Percentiles rank a stretch among this genome's conserved stretches.
These are phyloP conservation scores for Tuber umbilicatum DNA, from an alignment of 495 filamentous ascomycete species.

Conservation along the genomic window DNA sequence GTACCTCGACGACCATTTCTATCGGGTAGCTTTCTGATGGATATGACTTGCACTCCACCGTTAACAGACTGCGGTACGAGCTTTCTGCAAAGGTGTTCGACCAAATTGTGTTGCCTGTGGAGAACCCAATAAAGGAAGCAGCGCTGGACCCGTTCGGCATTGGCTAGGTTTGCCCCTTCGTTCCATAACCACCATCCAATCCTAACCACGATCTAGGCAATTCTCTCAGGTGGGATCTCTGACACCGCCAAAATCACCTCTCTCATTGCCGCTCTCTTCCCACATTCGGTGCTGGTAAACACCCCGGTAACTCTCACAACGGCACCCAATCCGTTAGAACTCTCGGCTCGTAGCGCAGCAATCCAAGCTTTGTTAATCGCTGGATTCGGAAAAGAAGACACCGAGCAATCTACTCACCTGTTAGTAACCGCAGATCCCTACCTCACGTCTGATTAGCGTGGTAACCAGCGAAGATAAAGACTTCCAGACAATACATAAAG, in stretches of 20 bases:
- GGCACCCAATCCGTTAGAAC: constrained; percentile 88
- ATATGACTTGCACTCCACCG: no score
- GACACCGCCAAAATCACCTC: constrained; percentile 88
- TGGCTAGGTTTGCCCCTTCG: constrained; percentile 55
- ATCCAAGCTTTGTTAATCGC: constrained; percentile 89
- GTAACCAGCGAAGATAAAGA: constrained; percentile 58
- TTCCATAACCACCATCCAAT: not conserved
- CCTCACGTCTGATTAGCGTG: constrained; percentile 83
- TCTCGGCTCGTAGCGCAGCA: constrained; percentile 81
- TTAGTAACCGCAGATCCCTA: constrained; percentile 93
- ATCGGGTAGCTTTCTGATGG: no score
- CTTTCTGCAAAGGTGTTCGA: no score
- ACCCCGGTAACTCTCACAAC: constrained; percentile 68
- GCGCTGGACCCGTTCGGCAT: constrained; percentile 86
- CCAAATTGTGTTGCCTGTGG: constrained; percentile 70
- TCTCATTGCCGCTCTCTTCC: constrained; percentile 70
- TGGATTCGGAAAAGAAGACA: constrained; percentile 86
- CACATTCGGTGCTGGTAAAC: constrained; percentile 66
- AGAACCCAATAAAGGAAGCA: constrained; percentile 82
- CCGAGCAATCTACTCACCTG: constrained; percentile 90
- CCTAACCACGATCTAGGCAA: constrained; percentile 50
- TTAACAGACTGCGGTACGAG: no score
- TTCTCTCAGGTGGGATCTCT: constrained; percentile 83
- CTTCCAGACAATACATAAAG: constrained; percentile 70
- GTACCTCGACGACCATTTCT: no score